A percentile compares a stretch with the other conserved stretches of the same genome.
These are phyloP conservation scores for Ormosia semicastrata DNA, from an alignment of 306 rosid genomes.

Conservation along the genomic window DNA sequence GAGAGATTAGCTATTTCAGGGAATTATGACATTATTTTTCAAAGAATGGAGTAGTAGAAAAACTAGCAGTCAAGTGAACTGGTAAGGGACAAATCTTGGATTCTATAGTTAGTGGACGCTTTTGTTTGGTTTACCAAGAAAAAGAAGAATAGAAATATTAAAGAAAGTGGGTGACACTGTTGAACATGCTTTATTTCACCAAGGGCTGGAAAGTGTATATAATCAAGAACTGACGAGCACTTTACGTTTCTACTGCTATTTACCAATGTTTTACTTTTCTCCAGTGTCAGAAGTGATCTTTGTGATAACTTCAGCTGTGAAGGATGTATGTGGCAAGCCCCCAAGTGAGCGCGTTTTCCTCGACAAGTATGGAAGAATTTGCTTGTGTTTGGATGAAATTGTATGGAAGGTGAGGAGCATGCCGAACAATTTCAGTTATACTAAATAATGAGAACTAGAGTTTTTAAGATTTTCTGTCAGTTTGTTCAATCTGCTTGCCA, in stretches of 20 bases:
- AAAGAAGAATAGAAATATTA: background rate
- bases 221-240: background rate
- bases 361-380: conserved; percentile 92
- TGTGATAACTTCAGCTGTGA: conserved; percentile 82
- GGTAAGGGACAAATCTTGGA: background rate
- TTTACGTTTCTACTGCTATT: background rate
- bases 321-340: conserved; percentile 89
- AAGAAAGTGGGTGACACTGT: background rate
- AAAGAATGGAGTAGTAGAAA: background rate
- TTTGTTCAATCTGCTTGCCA: background rate
- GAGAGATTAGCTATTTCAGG: background rate
- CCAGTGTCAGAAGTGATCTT: conserved; percentile 91
- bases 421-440: background rate
- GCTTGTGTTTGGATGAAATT: conserved; percentile 90
- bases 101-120: background rate
- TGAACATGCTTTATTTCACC: background rate
- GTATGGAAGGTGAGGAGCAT: conserved; percentile 79
- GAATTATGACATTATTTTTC: background rate
- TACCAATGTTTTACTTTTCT: background rate
- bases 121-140: background rate
- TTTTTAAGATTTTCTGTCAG: background rate
- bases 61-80: background rate
- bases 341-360: conserved; percentile 92
- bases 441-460: background rate
- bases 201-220: background rate